Conservation (phyloP, 2,329 filamentous ascomycete species). For the Talaromyces pinophilus region DNA sequence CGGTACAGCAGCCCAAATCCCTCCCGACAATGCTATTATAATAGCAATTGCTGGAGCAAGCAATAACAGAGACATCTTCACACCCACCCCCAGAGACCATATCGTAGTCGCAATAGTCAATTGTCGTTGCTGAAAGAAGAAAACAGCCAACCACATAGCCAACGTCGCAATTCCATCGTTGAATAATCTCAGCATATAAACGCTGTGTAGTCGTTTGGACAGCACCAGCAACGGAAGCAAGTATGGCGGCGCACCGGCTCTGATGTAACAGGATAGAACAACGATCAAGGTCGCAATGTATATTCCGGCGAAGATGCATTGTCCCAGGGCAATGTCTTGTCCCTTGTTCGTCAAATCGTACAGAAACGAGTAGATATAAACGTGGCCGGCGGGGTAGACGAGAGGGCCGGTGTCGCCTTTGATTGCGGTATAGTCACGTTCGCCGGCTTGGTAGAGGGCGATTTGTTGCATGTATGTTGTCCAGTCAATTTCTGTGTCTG, state of each 20-base stretch:
- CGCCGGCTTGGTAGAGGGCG: slow-evolving; percentile 73
- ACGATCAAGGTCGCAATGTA: slow-evolving; percentile 75
- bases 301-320: slow-evolving; percentile 76
- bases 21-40: slow-evolving; percentile 72
- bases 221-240: slow-evolving; percentile 81
- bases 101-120: slow-evolving; percentile 73
- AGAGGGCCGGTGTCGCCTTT: slow-evolving; percentile 86
- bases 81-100: slow-evolving; percentile 79
- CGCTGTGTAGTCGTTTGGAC: slow-evolving; percentile 89
- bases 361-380: slow-evolving; percentile 82
- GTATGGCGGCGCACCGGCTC: slow-evolving; percentile 67
- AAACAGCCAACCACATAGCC: slow-evolving; percentile 81
- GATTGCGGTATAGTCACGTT: slow-evolving; percentile 84
- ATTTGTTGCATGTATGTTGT: slow-evolving; percentile 95
- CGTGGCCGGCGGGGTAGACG: slow-evolving; percentile 91
- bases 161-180: slow-evolving; percentile 90
- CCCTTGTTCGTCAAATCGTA: slow-evolving; percentile 78
- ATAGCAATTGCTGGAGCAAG: slow-evolving; percentile 77
- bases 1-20: slow-evolving; percentile 64
- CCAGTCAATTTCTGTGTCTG: slow-evolving; percentile 99
- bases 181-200: slow-evolving; percentile 90
- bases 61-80: slow-evolving; percentile 92
- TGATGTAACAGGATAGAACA: slow-evolving; percentile 76
- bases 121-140: slow-evolving; percentile 69
- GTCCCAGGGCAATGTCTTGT: slow-evolving; percentile 73